Evolutionary conservation across 257 asterid genomes (phyloP), one percentile per base, ranked within the genome.

Genomic region (Jacaranda mimosifolia): DNA sequence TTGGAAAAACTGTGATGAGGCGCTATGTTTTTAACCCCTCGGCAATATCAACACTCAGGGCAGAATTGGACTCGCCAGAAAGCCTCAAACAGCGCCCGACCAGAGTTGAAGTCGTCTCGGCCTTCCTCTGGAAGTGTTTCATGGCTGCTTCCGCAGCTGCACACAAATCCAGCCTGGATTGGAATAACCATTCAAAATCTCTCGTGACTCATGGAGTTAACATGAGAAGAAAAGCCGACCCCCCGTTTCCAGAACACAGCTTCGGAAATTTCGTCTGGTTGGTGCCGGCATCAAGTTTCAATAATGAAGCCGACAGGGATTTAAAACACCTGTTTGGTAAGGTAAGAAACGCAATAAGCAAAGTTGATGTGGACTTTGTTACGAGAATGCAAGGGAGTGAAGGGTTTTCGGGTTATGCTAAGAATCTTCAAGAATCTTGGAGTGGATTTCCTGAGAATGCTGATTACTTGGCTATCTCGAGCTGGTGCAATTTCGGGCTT

Each of bases 401-500:
- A 5, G 91, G 87, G 77, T 82, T 80, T 40, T 10, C 39, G 58
- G 89, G 87, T 3, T 87, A 87, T 36, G 52, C 64, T 38, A 38
- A 59, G 80, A 87, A 87, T 52, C 76, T 82, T 0, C 83, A 80
- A 53, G 81, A 75, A 0, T 26, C 89, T 0, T 75, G 79, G 88
- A 72, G 42, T 0, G 83, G 5, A 0, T 78, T 87, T 5, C 79
- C 70, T 0, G 83, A 78, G 38, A 49, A 68, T 0, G 86, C 83
- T 0, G 88, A 84, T 14, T 82, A 82, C 38, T 21, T 87, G 65
- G 80, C 85, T 2, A 75, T 84, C 7, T 77, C 87, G 65, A 87
- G 91, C 60, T 87, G 91, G 91, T 87, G 91, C 55, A 84, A 84
- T 46, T 87, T 87, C 15, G 91, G 89, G 1, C 56, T 87, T 0